A percentile compares a stretch with the other conserved stretches of the same genome.
Evolutionary conservation across 148 eudicot genomes (phyloP).

Genomic region (Camellia japonica): DNA sequence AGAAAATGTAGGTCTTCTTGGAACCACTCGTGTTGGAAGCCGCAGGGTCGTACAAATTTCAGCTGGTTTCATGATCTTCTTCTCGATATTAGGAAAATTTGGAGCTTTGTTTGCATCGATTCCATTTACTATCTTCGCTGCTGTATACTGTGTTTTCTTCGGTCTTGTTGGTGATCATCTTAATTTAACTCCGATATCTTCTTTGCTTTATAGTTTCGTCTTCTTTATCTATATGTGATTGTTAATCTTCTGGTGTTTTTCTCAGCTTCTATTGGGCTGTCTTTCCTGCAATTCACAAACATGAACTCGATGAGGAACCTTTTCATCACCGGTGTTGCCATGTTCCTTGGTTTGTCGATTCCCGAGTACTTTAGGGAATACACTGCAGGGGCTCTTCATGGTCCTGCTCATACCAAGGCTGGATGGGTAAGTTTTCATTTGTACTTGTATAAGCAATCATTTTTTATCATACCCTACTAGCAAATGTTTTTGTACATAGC

Average conservation of each 20-base stretch:
- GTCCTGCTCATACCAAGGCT: slow-evolving; percentile 89
- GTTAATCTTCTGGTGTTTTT: slow-evolving; percentile 6
- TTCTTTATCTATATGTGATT: not conserved
- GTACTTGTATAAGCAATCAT: not conserved
- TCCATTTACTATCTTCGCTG: slow-evolving; percentile 95
- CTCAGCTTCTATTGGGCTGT: slow-evolving; percentile 87
- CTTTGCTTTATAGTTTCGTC: not conserved
- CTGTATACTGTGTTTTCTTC: slow-evolving; percentile 79
- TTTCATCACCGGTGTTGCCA: slow-evolving; percentile 79
- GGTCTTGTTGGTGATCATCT: slow-evolving; percentile 83
- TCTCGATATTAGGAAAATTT: slow-evolving; percentile 66
- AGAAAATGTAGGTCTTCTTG: slow-evolving; percentile 58
- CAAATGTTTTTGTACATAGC: too few relatives aligned
- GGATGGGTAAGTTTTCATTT: slow-evolving; percentile 72
- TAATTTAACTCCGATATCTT: not conserved
- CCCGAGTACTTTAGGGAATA: slow-evolving; percentile 92
- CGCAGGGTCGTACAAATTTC: slow-evolving; percentile 95
- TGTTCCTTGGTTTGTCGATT: slow-evolving; percentile 87
- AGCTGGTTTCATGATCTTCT: slow-evolving; percentile 98
- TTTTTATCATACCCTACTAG: not conserved
- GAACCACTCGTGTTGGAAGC: slow-evolving; percentile 67
- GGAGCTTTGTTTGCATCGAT: slow-evolving; percentile 98
- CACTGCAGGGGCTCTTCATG: slow-evolving; percentile 67
- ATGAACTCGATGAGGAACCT: slow-evolving; percentile 98
- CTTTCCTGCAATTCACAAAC: slow-evolving; percentile 95